Evolutionary conservation across 805 yeast species (phyloP), one percentile per base, ranked within the genome.

Genomic region (Monosporozyma yasuniensis): DNA sequence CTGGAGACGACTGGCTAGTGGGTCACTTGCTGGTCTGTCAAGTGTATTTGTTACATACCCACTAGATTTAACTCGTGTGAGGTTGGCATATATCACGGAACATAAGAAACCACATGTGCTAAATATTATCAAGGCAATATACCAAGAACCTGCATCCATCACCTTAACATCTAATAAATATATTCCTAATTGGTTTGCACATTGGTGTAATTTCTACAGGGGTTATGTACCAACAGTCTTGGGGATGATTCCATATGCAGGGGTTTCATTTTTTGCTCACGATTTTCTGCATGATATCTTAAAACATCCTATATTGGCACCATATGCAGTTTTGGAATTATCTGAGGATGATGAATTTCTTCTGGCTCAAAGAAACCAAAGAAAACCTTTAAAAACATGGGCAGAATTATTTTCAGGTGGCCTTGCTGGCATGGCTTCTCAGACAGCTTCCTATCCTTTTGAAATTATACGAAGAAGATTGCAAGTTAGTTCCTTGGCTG

Each of bases 241-340:
- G 39, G 99, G 99, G 10, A 90, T 93, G 95, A 75, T 93, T 21
- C 99, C 99, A 1, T 93, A 93, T 64, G 99, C 99, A 1, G 99
- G 99, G 10, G 97, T 91, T 3, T 87, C 96, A 3, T 93, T 93
- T 61, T 86, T 89, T 69, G 86, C 96, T 3, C 98, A 93, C 67
- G 99, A 93, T 69, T 65, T 81, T 50, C 73, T 90, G 51, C 98
- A 91, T 67, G 99, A 93, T 68, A 60, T 90, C 1, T 79, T 93
- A 61, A 73, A 96, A 54, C 73, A 84, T n/a, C 72, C 74, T 11
- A 48, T 61, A 11, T 65, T 90, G 5, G 72, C 81, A 2, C 68
- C 71, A 12, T 78, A 79, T 56, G 77, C 88, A 0, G 81, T 72
- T 11, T 39, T 58, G 8, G 51, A 53, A n/a, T 43, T 64, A 3